phyloP scores from a whole-genome alignment of 2,329 filamentous ascomycete genomes.

The Phoma sp. region DNA sequence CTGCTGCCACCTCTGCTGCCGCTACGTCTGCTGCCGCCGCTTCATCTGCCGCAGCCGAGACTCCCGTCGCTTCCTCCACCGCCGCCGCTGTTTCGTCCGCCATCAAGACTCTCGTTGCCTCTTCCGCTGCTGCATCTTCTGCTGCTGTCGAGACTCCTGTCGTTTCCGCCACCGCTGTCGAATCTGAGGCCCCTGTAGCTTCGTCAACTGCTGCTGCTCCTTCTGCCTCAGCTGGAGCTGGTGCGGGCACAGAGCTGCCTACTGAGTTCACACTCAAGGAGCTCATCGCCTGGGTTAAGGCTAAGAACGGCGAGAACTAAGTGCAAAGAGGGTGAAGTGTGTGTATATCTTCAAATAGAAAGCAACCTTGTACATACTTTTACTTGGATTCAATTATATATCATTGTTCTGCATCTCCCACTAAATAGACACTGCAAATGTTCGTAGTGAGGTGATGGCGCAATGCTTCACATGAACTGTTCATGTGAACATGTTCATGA shows the following conservation, averaged over 20 bases:
- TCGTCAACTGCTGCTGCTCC: slow-evolving; percentile 16
- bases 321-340: background rate
- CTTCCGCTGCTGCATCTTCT: slow-evolving; percentile 5
- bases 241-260: slow-evolving; percentile 24
- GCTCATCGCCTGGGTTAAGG: slow-evolving; percentile 37
- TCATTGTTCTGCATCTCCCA: too few relatives aligned
- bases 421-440: too few relatives aligned
- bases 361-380: slow-evolving; percentile 25
- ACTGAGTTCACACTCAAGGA: slow-evolving; percentile 36
- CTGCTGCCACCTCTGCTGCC: slow-evolving; percentile 4
- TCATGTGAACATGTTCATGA: too few relatives aligned
- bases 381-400: background rate
- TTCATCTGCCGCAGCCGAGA: slow-evolving; percentile 4
- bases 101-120: slow-evolving; percentile 7
- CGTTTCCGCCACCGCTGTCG: slow-evolving; percentile 2
- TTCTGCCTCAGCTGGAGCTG: slow-evolving; percentile 16
- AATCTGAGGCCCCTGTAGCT: slow-evolving; percentile 8
- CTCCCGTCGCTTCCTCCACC: slow-evolving; percentile 13
- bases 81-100: background rate
- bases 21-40: slow-evolving; percentile 3
- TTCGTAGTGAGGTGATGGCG: too few relatives aligned
- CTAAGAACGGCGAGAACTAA: slow-evolving; percentile 22
- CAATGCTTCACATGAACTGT: too few relatives aligned
- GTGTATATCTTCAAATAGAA: background rate
- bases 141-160: slow-evolving; percentile 10